These are phyloP conservation scores for Curvularia verruculosa DNA, from an alignment of 2,329 filamentous ascomycete genomes.

Conservation along the genomic window DNA sequence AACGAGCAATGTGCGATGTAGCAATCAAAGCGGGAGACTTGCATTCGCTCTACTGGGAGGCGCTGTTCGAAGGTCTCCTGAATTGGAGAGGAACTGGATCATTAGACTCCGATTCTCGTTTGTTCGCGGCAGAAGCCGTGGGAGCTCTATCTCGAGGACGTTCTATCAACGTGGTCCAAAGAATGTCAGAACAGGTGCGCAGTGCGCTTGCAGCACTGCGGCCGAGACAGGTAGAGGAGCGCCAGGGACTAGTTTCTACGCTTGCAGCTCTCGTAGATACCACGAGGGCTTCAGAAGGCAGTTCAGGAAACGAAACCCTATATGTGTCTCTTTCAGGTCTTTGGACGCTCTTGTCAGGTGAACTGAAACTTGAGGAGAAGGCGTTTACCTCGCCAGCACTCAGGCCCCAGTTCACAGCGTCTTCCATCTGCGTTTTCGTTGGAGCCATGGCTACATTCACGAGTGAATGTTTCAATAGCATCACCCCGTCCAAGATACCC, in stretches of 20 bases:
- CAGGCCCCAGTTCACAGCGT: constrained; percentile 68
- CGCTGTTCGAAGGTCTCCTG: constrained; percentile 72
- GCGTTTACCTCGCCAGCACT: constrained; percentile 53
- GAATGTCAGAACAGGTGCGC: constrained; percentile 52
- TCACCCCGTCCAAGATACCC: constrained; percentile 18
- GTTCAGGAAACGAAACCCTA: background rate
- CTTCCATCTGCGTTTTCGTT: constrained; percentile 65
- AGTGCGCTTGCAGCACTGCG: constrained; percentile 56
- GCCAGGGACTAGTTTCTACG: constrained; percentile 70
- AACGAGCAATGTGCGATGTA: constrained; percentile 80
- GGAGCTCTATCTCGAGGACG: constrained; percentile 61
- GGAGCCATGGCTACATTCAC: constrained; percentile 35
- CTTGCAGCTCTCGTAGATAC: constrained; percentile 47
- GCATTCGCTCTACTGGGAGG: constrained; percentile 67
- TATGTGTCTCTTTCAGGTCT: constrained; percentile 30
- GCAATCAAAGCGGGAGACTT: constrained; percentile 71
- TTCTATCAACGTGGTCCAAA: constrained; percentile 43
- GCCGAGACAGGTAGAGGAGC: constrained; percentile 68
- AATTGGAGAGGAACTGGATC: constrained; percentile 91
- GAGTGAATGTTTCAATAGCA: constrained; percentile 3
- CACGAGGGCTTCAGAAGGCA: background rate
- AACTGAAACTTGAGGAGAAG: constrained; percentile 48
- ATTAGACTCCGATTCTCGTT: constrained; percentile 73
- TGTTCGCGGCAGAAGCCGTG: constrained; percentile 73
- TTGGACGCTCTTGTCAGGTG: constrained; percentile 39